A percentile compares a stretch with the other conserved stretches of the same genome.
phyloP scores from a whole-genome alignment of 208 protist genomes.

The Novymonas esmeraldas region DNA sequence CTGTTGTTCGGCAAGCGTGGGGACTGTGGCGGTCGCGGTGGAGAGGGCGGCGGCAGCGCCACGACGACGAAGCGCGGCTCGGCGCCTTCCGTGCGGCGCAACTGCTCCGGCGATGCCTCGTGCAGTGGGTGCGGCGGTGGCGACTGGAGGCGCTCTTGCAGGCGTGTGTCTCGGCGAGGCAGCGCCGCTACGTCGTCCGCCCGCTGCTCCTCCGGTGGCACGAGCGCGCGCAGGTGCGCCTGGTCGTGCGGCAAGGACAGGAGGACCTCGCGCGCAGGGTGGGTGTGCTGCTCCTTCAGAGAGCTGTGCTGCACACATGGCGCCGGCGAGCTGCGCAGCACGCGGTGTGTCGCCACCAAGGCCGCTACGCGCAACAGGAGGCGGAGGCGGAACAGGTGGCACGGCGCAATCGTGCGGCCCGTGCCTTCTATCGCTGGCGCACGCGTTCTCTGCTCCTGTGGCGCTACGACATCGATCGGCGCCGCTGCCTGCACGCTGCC shows the following conservation, averaged over 20 bases:
- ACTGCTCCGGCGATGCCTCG: not conserved
- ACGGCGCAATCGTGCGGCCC: slow-evolving; percentile 11
- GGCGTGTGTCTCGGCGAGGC: not conserved
- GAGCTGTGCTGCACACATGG: slow-evolving; percentile 29
- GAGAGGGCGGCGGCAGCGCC: not conserved
- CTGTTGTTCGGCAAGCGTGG: slow-evolving; percentile 2
- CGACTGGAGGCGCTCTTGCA: slow-evolving; percentile 8
- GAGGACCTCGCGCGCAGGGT: slow-evolving; percentile 26
- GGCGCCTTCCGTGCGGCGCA: slow-evolving; percentile 5
- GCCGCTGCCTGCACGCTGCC: slow-evolving; percentile 13
- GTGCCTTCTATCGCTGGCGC: slow-evolving; percentile 40
- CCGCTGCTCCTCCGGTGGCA: slow-evolving; percentile 23
- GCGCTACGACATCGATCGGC: slow-evolving; percentile 29
- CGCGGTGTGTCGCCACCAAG: not conserved
- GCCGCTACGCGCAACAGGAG: not conserved
- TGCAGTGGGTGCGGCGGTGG: slow-evolving; percentile 9
- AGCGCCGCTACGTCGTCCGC: slow-evolving; percentile 1
- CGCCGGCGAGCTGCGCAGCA: slow-evolving; percentile 16
- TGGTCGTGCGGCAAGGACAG: slow-evolving; percentile 18
- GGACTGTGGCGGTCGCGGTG: not conserved
- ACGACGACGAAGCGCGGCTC: not conserved
- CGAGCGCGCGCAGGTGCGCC: slow-evolving; percentile 12
- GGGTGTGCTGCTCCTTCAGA: slow-evolving; percentile 14
- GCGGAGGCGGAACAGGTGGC: slow-evolving; percentile 4
- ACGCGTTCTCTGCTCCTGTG: slow-evolving; percentile 12